Conservation (phyloP, 345 rosid genomes). For the Brassica juncea region DNA sequence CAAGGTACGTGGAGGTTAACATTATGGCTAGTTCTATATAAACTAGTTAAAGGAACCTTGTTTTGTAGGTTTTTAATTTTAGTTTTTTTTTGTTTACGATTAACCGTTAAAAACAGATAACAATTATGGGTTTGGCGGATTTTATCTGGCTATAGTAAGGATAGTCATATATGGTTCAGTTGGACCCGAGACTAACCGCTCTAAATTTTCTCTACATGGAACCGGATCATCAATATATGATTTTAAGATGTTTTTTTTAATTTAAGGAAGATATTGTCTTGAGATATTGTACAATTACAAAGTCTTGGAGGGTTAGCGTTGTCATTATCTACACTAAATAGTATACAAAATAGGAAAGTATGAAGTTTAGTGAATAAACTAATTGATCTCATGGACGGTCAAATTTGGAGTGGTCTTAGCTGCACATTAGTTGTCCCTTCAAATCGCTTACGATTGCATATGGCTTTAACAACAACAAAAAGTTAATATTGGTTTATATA, state of each 20-base stretch:
- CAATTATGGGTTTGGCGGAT: background rate
- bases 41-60: background rate
- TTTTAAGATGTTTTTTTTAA: no score
- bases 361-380: constrained; percentile 21
- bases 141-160: background rate
- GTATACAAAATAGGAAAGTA: background rate
- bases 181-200: background rate
- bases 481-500: background rate
- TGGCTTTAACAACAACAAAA: constrained; percentile 6
- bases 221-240: background rate
- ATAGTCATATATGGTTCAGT: background rate
- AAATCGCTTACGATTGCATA: constrained; percentile 35
- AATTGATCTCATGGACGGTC: constrained; percentile 30
- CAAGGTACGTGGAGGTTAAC: background rate
- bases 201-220: background rate
- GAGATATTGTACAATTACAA: no score
- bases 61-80: background rate
- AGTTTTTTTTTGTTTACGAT: background rate
- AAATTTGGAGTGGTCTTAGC: constrained; percentile 29
- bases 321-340: background rate
- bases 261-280: no score
- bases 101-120: background rate
- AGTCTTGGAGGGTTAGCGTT: constrained; percentile 7
- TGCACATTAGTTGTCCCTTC: constrained; percentile 41
- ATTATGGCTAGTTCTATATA: background rate